Conservation (phyloP, 495 filamentous ascomycete genomes). For the Podospora conica region DNA sequence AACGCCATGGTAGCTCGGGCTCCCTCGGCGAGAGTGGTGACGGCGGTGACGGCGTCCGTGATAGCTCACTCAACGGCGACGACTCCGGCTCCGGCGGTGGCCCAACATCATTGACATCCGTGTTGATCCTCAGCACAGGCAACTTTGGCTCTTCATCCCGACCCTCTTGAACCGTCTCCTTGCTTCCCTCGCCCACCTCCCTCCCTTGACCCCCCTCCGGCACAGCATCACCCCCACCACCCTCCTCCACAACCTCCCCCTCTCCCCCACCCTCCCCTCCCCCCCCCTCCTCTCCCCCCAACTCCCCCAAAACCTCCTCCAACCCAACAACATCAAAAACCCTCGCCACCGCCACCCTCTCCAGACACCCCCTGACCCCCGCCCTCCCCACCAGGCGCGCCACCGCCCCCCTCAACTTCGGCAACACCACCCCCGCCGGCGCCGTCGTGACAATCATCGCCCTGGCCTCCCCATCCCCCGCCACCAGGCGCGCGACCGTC, state of each 20-base stretch:
- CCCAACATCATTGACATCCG: neutral
- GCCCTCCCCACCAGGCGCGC: slow-evolving; percentile 20
- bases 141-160: neutral
- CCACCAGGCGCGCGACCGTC: slow-evolving; percentile 26
- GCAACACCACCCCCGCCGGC: slow-evolving; percentile 26
- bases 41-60: neutral
- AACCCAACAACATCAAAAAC: slow-evolving; percentile 57
- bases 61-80: neutral
- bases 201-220: neutral
- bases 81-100: neutral
- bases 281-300: slow-evolving; percentile 17
- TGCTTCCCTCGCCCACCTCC: neutral
- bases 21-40: neutral
- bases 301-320: slow-evolving; percentile 47
- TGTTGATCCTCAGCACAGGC: neutral
- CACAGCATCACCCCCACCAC: neutral
- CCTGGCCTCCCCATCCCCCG: slow-evolving; percentile 4
- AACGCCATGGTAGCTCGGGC: neutral
- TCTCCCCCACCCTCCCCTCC: neutral
- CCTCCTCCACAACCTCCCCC: neutral
- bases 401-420: slow-evolving; percentile 29
- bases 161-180: neutral
- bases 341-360: slow-evolving; percentile 47
- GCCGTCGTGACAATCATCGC: slow-evolving; percentile 36
- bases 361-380: slow-evolving; percentile 34